Base-by-base conservation (phyloP, 2,329 filamentous ascomycete species). In the Pseudogymnoascus sp. region DNA sequence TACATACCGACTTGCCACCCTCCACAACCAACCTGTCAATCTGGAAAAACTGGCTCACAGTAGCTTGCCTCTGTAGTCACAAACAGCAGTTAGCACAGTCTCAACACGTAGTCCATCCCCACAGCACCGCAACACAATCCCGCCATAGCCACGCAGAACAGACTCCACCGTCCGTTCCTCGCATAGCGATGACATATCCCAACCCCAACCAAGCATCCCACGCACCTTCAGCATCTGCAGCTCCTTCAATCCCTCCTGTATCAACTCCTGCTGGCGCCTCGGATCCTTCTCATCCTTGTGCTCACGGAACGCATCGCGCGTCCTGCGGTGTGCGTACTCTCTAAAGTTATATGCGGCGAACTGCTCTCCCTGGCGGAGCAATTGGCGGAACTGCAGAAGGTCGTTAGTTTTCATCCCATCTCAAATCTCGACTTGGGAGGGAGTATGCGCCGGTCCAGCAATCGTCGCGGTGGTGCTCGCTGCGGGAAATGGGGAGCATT, bases 271-370 rank as follows among this genome's bases (percentile, higher is more conserved):
- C 73, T 96, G 81, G 76, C 82, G 80, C 65, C 90, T 81, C 66
- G 84, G 81, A 71, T 97, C 94, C 50, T 83, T 77, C 69, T 91
- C 87, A 61, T 75, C 73, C 74, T 84, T 82, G 75, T 95, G 82
- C 74, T 96, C 91, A 69, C 88, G 84, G 75, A 97, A 99, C 4
- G 90, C 87, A 78, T 97, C 94, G 73, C 83, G 84, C 73, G 94
- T 96, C 75, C 93, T 85, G 72, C 94, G 87, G 76, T 87, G 89
- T 60, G 94, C 92, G 76, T 99, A 99, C 75, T 97, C 93, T 77
- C 94, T 86, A 82, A 97, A 99, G 78, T 97, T 99, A 80, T 97
- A 99, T 68, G 89, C 85, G 64, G 91, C 84, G 75, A 99, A 97
- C 71, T 96, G 89, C 64, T 82, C 81, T 64, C 91, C 86, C 74